Conservation (phyloP, 352 stramenopile genomes). For the Stramenopiles sp. region DNA sequence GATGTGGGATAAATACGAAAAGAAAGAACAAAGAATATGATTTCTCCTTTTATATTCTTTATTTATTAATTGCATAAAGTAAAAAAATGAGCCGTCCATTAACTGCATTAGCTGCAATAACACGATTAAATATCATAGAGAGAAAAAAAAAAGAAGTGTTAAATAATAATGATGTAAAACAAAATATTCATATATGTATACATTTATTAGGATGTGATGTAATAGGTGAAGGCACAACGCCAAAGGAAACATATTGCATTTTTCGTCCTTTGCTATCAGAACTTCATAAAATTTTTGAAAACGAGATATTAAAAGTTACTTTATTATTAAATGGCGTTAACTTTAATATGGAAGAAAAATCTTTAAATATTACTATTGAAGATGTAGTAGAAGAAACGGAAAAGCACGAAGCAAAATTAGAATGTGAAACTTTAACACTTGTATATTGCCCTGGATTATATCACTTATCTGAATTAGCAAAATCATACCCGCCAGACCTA, state of each 20-base stretch:
- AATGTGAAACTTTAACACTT: not conserved
- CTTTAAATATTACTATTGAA: not conserved
- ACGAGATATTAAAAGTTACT: not conserved
- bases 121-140: not conserved
- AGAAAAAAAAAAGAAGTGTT: not conserved
- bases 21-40: not conserved
- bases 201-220: not conserved
- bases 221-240: not conserved
- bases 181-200: not conserved
- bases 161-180: not conserved
- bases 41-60: not conserved
- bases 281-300: not conserved
- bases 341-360: not conserved
- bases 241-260: not conserved
- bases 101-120: not conserved
- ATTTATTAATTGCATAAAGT: not conserved
- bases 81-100: not conserved
- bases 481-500: constrained; percentile 26
- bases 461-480: not conserved
- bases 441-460: not conserved
- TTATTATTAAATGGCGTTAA: not conserved
- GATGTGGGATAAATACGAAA: not conserved
- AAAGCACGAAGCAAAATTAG: not conserved
- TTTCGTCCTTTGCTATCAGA: not conserved
- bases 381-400: not conserved